Evolutionary conservation across 306 rosid genomes (phyloP), one percentile per base, ranked within the genome.

Genomic region (Begonia loranthoides): DNA sequence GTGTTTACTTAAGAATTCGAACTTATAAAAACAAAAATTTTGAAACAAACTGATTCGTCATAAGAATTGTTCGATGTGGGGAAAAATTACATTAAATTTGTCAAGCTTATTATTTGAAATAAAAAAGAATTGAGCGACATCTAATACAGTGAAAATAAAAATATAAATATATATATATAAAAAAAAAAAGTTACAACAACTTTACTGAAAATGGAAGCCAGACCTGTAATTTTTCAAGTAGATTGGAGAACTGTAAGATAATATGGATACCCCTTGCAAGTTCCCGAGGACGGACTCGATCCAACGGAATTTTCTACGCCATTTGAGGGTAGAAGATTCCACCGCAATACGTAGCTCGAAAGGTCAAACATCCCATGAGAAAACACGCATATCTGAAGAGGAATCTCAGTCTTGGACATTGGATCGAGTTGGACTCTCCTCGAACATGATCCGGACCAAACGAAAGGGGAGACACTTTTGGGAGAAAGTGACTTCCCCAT

Each of bases 371-470:
- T 82, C 43, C 99, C 99, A 2, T 94, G 88, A 70, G 92, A 78
- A 68, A 90, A 83, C 6, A 80, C 84, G 64, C 82, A 82, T 58
- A 90, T 74, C 76, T 80, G 94, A 66, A 86, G 96, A 55, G 94
- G 93, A 67, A 84, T 68, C 61, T 79, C 86, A 5, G 67, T 60
- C 1, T 71, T 55, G 51, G 99, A 83, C 70, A 68, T 43, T 3
- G 94, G 77, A 60, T 80, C 76, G 44, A 90, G 68, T 58, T 67
- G 70, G 48, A 79, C 62, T 63, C 53, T 69, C 45, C 88, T 80
- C 13, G 96, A 82, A 72, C 95, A 82, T 15, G 94, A 70, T 51
- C 92, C 95, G 1, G 95, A 78, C 99, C 99, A 90, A 54, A 90
- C 69, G 66, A 70, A 80, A 0, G 92, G 76, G 51, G 86, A 41